A percentile compares a stretch with the other conserved stretches of the same genome.
These are phyloP conservation scores for Adansonia madagascariensis DNA, from an alignment of 441 rosid genomes.

Conservation along the genomic window DNA sequence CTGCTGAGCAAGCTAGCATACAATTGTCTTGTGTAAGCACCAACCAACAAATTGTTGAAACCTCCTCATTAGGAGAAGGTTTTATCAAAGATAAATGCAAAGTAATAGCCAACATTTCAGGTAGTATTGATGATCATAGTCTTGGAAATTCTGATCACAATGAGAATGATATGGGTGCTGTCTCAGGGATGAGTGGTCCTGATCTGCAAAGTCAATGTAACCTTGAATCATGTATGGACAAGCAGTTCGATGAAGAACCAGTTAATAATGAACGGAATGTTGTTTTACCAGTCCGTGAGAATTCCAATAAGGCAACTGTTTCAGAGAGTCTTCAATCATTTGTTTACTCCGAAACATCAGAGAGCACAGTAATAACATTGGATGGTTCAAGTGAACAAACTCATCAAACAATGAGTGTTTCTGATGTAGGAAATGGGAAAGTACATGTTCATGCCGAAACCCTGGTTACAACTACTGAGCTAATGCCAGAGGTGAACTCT, in stretches of 20 bases:
- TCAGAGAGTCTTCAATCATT: constrained; percentile 41
- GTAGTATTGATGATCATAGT: constrained; percentile 31
- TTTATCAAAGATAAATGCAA: constrained; percentile 38
- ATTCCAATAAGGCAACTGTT: constrained; percentile 36
- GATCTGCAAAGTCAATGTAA: constrained; percentile 34
- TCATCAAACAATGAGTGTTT: constrained; percentile 33
- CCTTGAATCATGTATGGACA: constrained; percentile 32
- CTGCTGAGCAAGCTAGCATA: constrained; percentile 34
- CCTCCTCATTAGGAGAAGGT: constrained; percentile 34
- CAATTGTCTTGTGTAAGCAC: constrained; percentile 33
- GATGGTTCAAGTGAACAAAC: constrained; percentile 39
- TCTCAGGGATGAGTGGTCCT: constrained; percentile 25
- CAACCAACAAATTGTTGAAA: constrained; percentile 35
- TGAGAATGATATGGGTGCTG: constrained; percentile 21
- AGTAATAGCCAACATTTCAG: constrained; percentile 42
- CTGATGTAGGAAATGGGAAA: constrained; percentile 44
- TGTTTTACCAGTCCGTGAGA: constrained; percentile 29
- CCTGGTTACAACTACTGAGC: constrained; percentile 36
- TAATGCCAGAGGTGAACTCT: constrained; percentile 48
- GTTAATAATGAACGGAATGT: constrained; percentile 31
- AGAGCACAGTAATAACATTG: constrained; percentile 30
- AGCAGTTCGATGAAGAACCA: constrained; percentile 35
- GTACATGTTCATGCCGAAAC: constrained; percentile 39
- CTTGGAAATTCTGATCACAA: constrained; percentile 28
- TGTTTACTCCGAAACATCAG: constrained; percentile 41